Base-by-base conservation (phyloP, 306 rosid genomes). In the Clitoria ternatea region DNA sequence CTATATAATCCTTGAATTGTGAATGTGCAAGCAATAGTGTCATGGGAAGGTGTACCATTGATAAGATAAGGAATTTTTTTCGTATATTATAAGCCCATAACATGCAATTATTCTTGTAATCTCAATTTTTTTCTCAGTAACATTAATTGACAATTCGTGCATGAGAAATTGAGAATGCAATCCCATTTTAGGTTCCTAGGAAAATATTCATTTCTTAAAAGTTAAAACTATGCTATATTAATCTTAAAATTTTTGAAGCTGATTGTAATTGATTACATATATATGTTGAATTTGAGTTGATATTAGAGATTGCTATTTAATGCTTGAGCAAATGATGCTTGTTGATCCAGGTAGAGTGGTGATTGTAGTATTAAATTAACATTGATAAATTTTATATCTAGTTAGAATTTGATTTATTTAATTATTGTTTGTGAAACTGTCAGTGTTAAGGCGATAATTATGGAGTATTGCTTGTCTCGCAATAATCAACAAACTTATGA, bases 361-460 rank as follows among this genome's bases (percentile, higher is more conserved):
- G 15, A 55, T 72, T 40, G 18, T 36, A 17, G 24, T 48, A 6
- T 15, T 61, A 47, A 73, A 61, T 49, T 24, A 36, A 53, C 49
- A 32, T 73, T 50, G 62, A 48, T 48, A 19, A 9, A 12, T 10
- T 3, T 0, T 13, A 19, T 48, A 48, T 48, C 2, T 19, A 2
- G 6, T 48, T 45, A 7, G 19, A 48, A 27, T 47, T 47, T 45
- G 17, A 47, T 47, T 29, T 29, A n/a, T 42, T 45, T 45, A 15
- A 5, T 48, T 48, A 19, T 48, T 48, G 14, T 62, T 63, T 55
- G 6, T 22, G 29, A 63, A 19, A 9, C 40, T 27, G 36, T 74
- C 59, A 30, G 1, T 74, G 29, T 52, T 48, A 10, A 52, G 72
- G 39, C 7, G 66, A 62, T 39, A 50, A 63, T 27, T 63, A n/a